Evolutionary conservation across 2,329 filamentous ascomycete species (phyloP).

Genomic region (Alternaria triticina): DNA sequence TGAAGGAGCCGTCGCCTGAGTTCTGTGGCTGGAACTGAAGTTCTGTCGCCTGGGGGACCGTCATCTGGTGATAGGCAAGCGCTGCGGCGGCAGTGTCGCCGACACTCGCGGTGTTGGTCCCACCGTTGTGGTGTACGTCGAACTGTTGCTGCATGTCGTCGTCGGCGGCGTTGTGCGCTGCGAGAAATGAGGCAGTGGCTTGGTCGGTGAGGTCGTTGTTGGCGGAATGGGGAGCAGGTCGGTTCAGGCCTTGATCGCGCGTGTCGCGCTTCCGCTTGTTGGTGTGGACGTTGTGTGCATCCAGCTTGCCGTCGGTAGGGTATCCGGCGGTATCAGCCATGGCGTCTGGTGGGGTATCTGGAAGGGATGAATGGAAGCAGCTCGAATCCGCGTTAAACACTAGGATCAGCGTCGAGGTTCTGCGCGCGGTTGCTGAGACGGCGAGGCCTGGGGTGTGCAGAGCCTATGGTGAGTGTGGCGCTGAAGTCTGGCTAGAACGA

Average conservation of each 20-base stretch:
- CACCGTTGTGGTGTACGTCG: conserved; percentile 59
- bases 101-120: conserved; percentile 56
- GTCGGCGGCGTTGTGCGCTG: conserved; percentile 50
- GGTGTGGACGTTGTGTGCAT: conserved; percentile 37
- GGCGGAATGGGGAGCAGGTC: conserved; percentile 44
- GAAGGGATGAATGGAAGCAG: background rate
- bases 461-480: background rate
- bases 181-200: conserved; percentile 48
- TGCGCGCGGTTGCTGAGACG: conserved; percentile 3
- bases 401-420: background rate
- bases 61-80: conserved; percentile 61
- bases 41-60: conserved; percentile 62
- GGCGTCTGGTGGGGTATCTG: background rate
- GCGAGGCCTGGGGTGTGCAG: background rate
- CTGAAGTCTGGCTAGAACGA: background rate
- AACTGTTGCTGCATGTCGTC: conserved; percentile 53
- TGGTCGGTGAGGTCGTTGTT: conserved; percentile 47
- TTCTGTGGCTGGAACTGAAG: conserved; percentile 58
- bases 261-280: conserved; percentile 57
- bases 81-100: conserved; percentile 67
- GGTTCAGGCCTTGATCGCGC: conserved; percentile 50
- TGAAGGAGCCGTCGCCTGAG: conserved; percentile 52
- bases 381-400: background rate
- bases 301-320: conserved; percentile 45
- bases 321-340: conserved; percentile 51